phyloP scores from a whole-genome alignment of 2,329 filamentous ascomycete genomes.

The Dichotomopilus funicola region DNA sequence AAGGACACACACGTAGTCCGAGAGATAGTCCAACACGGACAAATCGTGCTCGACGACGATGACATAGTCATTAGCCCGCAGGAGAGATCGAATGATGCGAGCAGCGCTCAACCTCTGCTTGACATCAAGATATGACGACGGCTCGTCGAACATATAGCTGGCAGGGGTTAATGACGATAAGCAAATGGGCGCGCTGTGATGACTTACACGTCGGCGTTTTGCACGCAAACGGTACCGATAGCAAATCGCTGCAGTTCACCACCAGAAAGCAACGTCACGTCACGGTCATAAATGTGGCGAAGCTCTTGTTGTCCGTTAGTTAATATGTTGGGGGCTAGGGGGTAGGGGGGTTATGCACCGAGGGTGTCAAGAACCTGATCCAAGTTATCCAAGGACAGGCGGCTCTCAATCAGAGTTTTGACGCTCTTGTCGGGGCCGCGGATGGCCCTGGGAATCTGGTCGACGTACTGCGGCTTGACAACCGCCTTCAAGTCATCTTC shows the following conservation, averaged over 20 bases:
- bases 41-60: conserved; percentile 99
- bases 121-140: conserved; percentile 97
- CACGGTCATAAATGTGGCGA: conserved; percentile 83
- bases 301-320: conserved; percentile 51
- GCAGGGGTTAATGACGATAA: conserved; percentile 27
- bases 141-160: conserved; percentile 97
- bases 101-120: conserved; percentile 95
- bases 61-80: conserved; percentile 86
- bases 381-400: conserved; percentile 70
- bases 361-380: conserved; percentile 77
- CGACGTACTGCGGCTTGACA: conserved; percentile 98
- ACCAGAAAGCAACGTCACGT: conserved; percentile 84
- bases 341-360: conserved; percentile 35
- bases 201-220: conserved; percentile 79
- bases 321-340: neutral
- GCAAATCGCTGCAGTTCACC: conserved; percentile 98
- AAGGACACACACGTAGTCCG: conserved; percentile 94
- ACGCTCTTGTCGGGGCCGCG: conserved; percentile 76
- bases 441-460: conserved; percentile 92
- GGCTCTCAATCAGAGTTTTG: conserved; percentile 67
- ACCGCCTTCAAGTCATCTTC: conserved; percentile 97
- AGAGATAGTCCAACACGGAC: conserved; percentile 96
- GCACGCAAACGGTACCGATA: conserved; percentile 90
- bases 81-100: conserved; percentile 83
- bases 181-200: neutral